Base-by-base conservation (phyloP, 1,284 basidiomycete genomes). In the Ganoderma leucocontextum region DNA sequence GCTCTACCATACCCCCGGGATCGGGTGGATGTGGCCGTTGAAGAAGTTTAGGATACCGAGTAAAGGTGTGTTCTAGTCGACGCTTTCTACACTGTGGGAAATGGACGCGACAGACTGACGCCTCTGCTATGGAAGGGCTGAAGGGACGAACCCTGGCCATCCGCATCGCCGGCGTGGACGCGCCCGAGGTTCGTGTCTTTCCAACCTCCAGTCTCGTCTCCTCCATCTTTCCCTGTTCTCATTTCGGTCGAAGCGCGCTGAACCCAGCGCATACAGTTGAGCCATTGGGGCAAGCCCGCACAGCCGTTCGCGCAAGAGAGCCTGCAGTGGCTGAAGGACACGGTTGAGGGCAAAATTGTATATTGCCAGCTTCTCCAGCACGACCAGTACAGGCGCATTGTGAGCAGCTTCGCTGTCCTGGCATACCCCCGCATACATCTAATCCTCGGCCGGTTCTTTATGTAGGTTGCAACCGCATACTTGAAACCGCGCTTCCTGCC, bases 141-240 rank as follows among this genome's bases (percentile, higher is more conserved):
- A 91, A 88, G 76, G 87, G 91, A 70, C 82, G 94, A 74, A 97
- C 95, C 0, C 84, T 97, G 22, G 91, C 92, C 74, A 90, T 98
- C 58, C 89, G 96, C 33, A 87, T 97, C 60, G 93, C 93, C 10
- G 96, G 94, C 0, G 89, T 95, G 12, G 96, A 98, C 78, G 96
- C 96, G 1, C 96, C 96, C 0, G 96, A 97, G 84, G 93, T 92
- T 72, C n/a, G 77, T 64, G 19, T 57, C 41, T 38, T 33, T 65
- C 33, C 47, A 47, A 6, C n/a, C 1, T n/a, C 19, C 15, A 8
- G n/a, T 47, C 44, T 10, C 39, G 39, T 47, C n/a, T 22, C 10
- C 22, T 49, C 22, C 22, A 29, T 2, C 41, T 41, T 5, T 25
- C 22, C 47, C 4, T 12, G 22, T 52, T 2, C 25, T 47, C 49